Evolutionary conservation across 2,329 filamentous ascomycete species (phyloP).

Genomic region (Chrysoporthe puriensis): DNA sequence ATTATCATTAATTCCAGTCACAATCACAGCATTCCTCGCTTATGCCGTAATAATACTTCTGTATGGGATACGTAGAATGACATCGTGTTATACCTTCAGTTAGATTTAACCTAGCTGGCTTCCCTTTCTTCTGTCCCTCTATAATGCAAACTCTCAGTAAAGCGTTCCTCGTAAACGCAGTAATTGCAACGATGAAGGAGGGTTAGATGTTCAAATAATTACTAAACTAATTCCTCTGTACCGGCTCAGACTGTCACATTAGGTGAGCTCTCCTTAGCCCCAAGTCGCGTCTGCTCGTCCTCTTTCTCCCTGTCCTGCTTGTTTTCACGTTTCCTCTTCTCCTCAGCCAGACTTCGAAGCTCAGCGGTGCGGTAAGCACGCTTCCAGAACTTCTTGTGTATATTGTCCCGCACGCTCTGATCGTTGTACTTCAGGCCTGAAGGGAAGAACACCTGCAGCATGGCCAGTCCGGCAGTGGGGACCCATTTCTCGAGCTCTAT

Average conservation of each 20-base stretch:
- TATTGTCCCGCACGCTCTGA: constrained; percentile 23
- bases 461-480: constrained; percentile 28
- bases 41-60: too few relatives aligned
- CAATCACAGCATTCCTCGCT: too few relatives aligned
- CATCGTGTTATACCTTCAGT: neutral
- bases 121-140: neutral
- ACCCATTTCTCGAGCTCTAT: constrained; percentile 32
- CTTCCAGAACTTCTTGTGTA: constrained; percentile 29
- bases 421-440: constrained; percentile 23
- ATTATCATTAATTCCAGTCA: too few relatives aligned
- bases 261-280: neutral
- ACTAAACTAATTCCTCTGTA: neutral
- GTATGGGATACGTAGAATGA: too few relatives aligned
- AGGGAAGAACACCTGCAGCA: constrained; percentile 28
- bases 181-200: too few relatives aligned
- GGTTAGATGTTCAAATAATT: too few relatives aligned
- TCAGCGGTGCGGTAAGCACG: constrained; percentile 23
- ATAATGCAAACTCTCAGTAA: too few relatives aligned
- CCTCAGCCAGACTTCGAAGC: neutral
- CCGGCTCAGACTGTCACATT: neutral
- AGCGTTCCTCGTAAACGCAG: too few relatives aligned
- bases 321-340: neutral
- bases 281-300: neutral
- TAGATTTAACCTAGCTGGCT: neutral
- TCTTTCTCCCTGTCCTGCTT: neutral